Evolutionary conservation across 805 yeast species (phyloP), one percentile per base, ranked within the genome.

Genomic region (Tetrapisispora arboricola): DNA sequence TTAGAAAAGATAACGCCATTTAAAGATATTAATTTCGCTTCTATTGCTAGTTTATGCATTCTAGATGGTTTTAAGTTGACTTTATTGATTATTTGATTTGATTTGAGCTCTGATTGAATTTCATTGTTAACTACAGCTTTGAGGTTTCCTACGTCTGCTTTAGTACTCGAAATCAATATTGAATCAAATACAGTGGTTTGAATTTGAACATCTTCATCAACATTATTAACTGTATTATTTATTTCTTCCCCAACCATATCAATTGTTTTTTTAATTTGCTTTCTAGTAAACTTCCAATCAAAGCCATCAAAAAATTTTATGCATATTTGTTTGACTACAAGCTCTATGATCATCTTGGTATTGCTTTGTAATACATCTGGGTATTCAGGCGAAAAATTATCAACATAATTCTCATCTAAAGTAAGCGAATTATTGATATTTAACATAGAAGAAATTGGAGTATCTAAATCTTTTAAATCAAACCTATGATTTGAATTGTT

Each of bases 261-360:
- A 0, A 88, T 78, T 0, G 84, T 82, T n/a, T 70, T 72, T 10
- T 68, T 65, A 22, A 92, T 79, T 0, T 78, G 68, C 19, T 67
- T 68, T 43, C 94, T 70, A 0, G 97, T 86, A 32, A 75, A 74
- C 41, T 72, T 73, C 94, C 96, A 87, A 51, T 92, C 97, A 55
- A 80, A 92, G 0, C 99, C 99, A 63, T 92, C 98, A 57, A 73
- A 78, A 16, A 90, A 61, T 38, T 68, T 73, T 2, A 82, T 51
- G 1, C 51, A 54, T 0, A 67, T 59, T 36, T 68, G 69, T 2
- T 69, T 44, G 1, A 57, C 52, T 33, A 65, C 64, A 1, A 71
- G 34, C 17, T 19, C 32, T 13, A 42, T 26, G 17, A 33, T 24
- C 26, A 24, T 24, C 26, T 24, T 24, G 26, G 26, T n/a, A n/a